Percentiles rank a stretch among this genome's conserved stretches.
Conservation (phyloP, 805 yeast genomes). For the Teunomyces cretensis region DNA sequence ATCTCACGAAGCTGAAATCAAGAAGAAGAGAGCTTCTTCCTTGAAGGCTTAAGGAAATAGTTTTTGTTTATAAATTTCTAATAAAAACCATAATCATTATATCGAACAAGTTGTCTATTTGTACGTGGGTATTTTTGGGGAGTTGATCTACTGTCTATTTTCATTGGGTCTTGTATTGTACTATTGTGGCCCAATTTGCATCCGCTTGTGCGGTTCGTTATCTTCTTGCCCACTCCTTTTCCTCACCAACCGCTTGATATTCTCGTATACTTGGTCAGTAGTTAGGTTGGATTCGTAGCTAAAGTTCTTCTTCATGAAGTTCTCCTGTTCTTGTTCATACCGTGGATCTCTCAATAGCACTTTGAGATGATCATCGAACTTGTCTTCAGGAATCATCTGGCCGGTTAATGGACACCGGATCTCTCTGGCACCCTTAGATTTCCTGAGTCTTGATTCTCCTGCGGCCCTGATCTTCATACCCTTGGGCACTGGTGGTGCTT, state of each 20-base stretch:
- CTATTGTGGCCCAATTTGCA: slow-evolving; percentile 10
- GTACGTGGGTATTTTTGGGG: not conserved
- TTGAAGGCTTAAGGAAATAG: slow-evolving; percentile 69
- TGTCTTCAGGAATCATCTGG: slow-evolving; percentile 62
- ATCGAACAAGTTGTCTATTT: not conserved
- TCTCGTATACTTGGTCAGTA: slow-evolving; percentile 59
- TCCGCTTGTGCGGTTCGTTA: slow-evolving; percentile 4
- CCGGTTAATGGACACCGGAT: slow-evolving; percentile 82
- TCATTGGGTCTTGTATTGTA: not conserved
- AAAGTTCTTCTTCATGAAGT: slow-evolving; percentile 58
- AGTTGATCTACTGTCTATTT: too few relatives aligned
- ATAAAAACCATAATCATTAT: slow-evolving; percentile 4
- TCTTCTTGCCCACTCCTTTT: slow-evolving; percentile 10
- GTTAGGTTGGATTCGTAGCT: slow-evolving; percentile 47
- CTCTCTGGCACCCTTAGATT: slow-evolving; percentile 23
- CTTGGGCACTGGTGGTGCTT: slow-evolving; percentile 26
- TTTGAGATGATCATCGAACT: slow-evolving; percentile 70
- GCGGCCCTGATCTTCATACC: slow-evolving; percentile 70
- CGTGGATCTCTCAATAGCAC: slow-evolving; percentile 74
- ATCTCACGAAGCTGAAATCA: slow-evolving; percentile 97
- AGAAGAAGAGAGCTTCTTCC: slow-evolving; percentile 99
- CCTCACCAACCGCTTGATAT: slow-evolving; percentile 43
- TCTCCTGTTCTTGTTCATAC: slow-evolving; percentile 66
- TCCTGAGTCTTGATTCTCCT: slow-evolving; percentile 61
- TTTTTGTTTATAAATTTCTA: slow-evolving; percentile 2